Conservation (phyloP, 192 early-diverging fungal species). For the Umbelopsis sp. region DNA sequence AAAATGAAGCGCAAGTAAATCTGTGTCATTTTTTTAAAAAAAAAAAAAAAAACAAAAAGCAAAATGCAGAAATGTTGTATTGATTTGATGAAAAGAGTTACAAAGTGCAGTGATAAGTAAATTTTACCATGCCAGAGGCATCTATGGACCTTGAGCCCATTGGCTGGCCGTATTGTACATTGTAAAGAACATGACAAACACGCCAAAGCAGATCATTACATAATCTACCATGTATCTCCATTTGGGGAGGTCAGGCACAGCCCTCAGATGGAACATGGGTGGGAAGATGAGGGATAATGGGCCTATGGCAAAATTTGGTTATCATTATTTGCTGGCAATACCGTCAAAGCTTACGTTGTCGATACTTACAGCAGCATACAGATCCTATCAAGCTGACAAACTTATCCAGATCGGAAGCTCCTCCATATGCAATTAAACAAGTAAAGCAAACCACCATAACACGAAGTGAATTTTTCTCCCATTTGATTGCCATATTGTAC, state of each 20-base stretch:
- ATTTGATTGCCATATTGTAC: slow-evolving; percentile 62
- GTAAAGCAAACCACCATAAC: slow-evolving; percentile 63
- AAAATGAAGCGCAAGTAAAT: background rate
- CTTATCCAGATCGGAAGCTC: slow-evolving; percentile 81
- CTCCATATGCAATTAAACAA: slow-evolving; percentile 69
- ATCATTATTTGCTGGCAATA: background rate
- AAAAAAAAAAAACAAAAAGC: too few relatives aligned
- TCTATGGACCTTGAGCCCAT: slow-evolving; percentile 23
- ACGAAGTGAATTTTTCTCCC: slow-evolving; percentile 77
- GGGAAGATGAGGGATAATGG: slow-evolving; percentile 87
- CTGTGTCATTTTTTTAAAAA: too few relatives aligned
- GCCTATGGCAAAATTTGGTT: slow-evolving; percentile 22
- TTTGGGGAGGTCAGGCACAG: slow-evolving; percentile 47
- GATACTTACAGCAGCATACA: slow-evolving; percentile 59
- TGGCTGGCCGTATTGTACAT: slow-evolving; percentile 32
- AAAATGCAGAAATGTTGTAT: background rate
- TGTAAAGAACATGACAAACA: slow-evolving; percentile 42
- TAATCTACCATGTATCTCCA: slow-evolving; percentile 57
- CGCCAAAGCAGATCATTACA: slow-evolving; percentile 65
- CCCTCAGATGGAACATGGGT: slow-evolving; percentile 73
- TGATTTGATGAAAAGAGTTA: background rate
- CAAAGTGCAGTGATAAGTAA: background rate
- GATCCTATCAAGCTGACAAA: slow-evolving; percentile 87
- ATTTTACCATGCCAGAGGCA: background rate
- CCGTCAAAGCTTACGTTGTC: background rate